These are phyloP conservation scores for Sclerotinia trifoliorum DNA, from an alignment of 2,329 filamentous ascomycete species.

Conservation along the genomic window DNA sequence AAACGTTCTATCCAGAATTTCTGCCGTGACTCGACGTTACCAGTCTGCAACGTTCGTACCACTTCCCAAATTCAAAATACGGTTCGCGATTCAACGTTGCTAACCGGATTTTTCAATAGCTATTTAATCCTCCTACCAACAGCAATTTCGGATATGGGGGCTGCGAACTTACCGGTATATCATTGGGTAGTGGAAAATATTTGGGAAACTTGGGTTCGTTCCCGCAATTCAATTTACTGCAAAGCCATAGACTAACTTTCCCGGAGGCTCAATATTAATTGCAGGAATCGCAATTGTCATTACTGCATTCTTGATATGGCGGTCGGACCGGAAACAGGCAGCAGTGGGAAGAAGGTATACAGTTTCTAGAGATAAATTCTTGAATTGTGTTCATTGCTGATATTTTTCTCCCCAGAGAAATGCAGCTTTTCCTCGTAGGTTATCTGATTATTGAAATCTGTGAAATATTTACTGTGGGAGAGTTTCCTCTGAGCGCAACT, in stretches of 20 bases:
- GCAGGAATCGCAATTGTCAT: constrained; percentile 72
- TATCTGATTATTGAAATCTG: constrained; percentile 89
- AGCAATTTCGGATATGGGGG: constrained; percentile 48
- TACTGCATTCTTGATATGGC: constrained; percentile 66
- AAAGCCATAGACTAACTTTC: constrained; percentile 36
- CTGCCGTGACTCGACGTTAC: constrained; percentile 79
- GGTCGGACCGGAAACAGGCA: constrained; percentile 85
- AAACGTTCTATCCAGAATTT: constrained; percentile 58
- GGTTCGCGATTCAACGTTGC: constrained; percentile 20
- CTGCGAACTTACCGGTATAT: constrained; percentile 75
- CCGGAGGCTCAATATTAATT: constrained; percentile 79
- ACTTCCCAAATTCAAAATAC: constrained; percentile 16
- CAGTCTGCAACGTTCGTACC: constrained; percentile 75
- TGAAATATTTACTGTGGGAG: constrained; percentile 94
- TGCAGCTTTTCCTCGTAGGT: constrained; percentile 87
- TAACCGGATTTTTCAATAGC: constrained; percentile 46
- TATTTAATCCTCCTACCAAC: constrained; percentile 53
- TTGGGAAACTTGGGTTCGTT: constrained; percentile 78
- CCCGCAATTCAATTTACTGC: constrained; percentile 27
- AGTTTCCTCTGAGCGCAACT: constrained; percentile 70
- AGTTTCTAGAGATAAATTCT: neutral
- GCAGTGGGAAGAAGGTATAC: constrained; percentile 85
- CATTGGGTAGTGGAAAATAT: constrained; percentile 61
- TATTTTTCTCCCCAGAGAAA: constrained; percentile 64
- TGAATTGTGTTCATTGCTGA: constrained; percentile 7